Evolutionary conservation across 108 stramenopile species (phyloP), one percentile per base, ranked within the genome.

Genomic region (Schizochytrium sp.): DNA sequence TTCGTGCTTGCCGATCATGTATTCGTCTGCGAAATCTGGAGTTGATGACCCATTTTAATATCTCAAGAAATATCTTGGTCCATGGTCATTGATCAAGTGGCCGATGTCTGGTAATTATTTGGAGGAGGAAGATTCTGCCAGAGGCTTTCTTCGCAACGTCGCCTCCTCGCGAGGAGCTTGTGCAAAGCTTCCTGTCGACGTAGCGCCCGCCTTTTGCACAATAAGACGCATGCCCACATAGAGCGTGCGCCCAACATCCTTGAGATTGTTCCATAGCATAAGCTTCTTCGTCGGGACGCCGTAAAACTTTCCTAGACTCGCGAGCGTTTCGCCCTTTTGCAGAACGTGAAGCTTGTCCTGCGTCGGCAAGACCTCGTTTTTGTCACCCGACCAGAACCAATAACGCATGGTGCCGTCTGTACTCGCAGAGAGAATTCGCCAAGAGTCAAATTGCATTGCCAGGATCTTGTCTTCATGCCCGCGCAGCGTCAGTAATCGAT

Each of bases 311-410:
- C 4, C 76, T 6, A 83, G 51, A 34, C 23, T 83, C 23, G 76
- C 76, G 23, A 83, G 28, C 6, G 76, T 83, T 45, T 83, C 76
- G 45, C 76, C 76, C n/a, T 47, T 28, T 53, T 83, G 45, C 76
- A 83, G 4, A 8, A 83, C 76, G 4, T 83, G 76, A n/a, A 83
- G 28, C 23, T 83, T 83, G 76, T 83, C 76, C 48, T 53, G 45
- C 48, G 76, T 53, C 18, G 76, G 76, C n/a, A 83, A 18, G 2
- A 12, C 6, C 28, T 83, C 76, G 51, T 47, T 16, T 34, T 47
- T 83, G 76, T 83, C 48, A 12, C 76, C 76, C 14, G 76, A 83
- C 76, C 76, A 83, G 23, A 53, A 83, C 76, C 76, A 83, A 34
- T 53, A 53, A 25, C 76, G 45, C 45, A 83, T 47, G 19, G 48